Conservation (phyloP, 495 filamentous ascomycete species). For the Talaromyces ruber region DNA sequence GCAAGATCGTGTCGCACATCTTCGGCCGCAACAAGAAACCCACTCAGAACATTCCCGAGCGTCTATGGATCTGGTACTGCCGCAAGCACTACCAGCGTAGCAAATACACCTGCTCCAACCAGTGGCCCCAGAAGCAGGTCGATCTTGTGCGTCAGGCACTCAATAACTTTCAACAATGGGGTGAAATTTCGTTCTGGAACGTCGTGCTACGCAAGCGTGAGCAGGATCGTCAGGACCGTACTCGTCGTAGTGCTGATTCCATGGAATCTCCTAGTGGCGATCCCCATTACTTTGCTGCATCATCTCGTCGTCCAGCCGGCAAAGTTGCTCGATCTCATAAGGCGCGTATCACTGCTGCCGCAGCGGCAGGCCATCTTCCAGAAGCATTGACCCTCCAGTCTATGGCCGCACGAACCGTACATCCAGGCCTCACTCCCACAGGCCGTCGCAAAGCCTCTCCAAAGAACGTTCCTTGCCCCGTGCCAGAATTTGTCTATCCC, state of each 20-base stretch:
- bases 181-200: constrained; percentile 27
- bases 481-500: constrained; percentile 24
- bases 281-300: background rate
- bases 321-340: background rate
- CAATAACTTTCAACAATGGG: constrained; percentile 51
- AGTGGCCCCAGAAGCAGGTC: constrained; percentile 52
- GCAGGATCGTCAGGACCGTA: background rate
- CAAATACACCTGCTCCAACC: constrained; percentile 50
- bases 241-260: background rate
- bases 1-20: constrained; percentile 76
- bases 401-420: background rate
- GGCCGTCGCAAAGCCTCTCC: constrained; percentile 10
- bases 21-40: constrained; percentile 83
- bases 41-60: constrained; percentile 56
- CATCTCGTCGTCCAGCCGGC: background rate
- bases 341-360: background rate
- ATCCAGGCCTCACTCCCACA: background rate
- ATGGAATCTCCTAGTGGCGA: background rate
- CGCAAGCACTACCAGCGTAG: constrained; percentile 79
- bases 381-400: background rate
- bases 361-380: background rate
- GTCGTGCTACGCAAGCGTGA: constrained; percentile 19
- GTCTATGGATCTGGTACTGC: constrained; percentile 65
- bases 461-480: constrained; percentile 14
- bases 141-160: constrained; percentile 52